Percentiles rank a stretch among this genome's conserved stretches.
Evolutionary conservation across 2,329 filamentous ascomycete genomes (phyloP).

Genomic region (Claviceps sp.): DNA sequence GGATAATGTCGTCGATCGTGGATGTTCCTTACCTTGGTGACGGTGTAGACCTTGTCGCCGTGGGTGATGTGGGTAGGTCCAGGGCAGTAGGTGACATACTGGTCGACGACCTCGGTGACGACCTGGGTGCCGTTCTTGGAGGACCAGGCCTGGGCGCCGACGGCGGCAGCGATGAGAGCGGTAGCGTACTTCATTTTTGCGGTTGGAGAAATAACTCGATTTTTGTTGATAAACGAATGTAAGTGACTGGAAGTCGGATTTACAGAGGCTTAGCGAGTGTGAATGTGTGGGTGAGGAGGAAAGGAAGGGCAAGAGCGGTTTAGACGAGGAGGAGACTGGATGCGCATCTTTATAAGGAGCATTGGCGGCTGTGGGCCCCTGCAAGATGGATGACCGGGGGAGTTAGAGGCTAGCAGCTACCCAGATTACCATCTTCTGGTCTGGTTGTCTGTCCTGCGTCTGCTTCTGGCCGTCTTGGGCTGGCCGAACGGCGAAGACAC

Average conservation of each 20-base stretch:
- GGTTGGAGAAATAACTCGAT: slow-evolving; percentile 25
- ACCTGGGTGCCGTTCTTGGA: slow-evolving; percentile 33
- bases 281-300: slow-evolving; percentile 37
- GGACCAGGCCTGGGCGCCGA: slow-evolving; percentile 6
- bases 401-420: no score
- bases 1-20: no score
- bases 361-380: slow-evolving; percentile 2
- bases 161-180: slow-evolving; percentile 38
- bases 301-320: slow-evolving; percentile 13
- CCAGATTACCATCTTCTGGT: no score
- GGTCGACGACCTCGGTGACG: slow-evolving; percentile 52
- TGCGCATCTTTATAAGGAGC: slow-evolving; percentile 35
- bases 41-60: slow-evolving; percentile 53
- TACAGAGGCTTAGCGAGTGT: slow-evolving; percentile 28
- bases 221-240: slow-evolving; percentile 35
- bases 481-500: no score
- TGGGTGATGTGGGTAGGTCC: slow-evolving; percentile 49
- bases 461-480: no score
- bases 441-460: no score
- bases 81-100: slow-evolving; percentile 62
- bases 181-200: slow-evolving; percentile 53
- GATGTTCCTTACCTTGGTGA: slow-evolving; percentile 40
- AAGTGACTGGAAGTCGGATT: slow-evolving; percentile 43
- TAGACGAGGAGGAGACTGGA: slow-evolving; percentile 21
- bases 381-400: no score